Evolutionary conservation across 2,329 filamentous ascomycete species (phyloP), one percentile per base, ranked within the genome.

Genomic region (Xylariales sp.): DNA sequence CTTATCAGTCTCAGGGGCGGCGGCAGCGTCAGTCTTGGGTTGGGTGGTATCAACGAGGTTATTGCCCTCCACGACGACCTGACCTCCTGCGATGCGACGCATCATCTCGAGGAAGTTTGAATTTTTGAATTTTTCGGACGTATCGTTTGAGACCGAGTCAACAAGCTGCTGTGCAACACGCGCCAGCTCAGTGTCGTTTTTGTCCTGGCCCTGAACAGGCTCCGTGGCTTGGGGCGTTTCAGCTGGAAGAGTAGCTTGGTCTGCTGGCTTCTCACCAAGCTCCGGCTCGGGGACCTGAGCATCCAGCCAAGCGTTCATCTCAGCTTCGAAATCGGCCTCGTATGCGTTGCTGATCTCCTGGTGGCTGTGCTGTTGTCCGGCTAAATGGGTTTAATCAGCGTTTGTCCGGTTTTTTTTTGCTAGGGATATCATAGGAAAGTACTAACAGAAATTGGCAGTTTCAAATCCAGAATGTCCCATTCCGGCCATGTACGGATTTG

Each of bases 21-120:
- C n/a, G 28, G 8, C 28, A 10, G 28, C 10, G 14, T 10, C 14
- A 7, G 28, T 30, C 7, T 7, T 30, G 28, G 28, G 11, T 15
- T 30, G 28, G 10, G 30, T 18, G 20, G 41, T 36, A 18, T 56
- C 71, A 31, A 84, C 77, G 51, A 85, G 69, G 50, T 78, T 76
- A 55, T 88, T 82, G 28, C 82, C 85, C 47, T 86, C 73, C 25
- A 93, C 79, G 33, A 75, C 74, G 12, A 89, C 78, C 62, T 93
- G 81, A 39, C 75, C 70, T 53, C 87, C 80, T 36, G 83, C 75
- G 38, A 93, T 76, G 42, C 78, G 75, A 19, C 84, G 77, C 87
- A 94, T 93, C 31, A 94, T 66, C 4, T 75, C 70, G 1, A 91
- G 63, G 53, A 94, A 94, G 41, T 77, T 77, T 48, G 85, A 90